Percentiles rank a stretch among this genome's conserved stretches.
phyloP scores from a whole-genome alignment of 2,329 filamentous ascomycete genomes.

The Aschersonia sp. region DNA sequence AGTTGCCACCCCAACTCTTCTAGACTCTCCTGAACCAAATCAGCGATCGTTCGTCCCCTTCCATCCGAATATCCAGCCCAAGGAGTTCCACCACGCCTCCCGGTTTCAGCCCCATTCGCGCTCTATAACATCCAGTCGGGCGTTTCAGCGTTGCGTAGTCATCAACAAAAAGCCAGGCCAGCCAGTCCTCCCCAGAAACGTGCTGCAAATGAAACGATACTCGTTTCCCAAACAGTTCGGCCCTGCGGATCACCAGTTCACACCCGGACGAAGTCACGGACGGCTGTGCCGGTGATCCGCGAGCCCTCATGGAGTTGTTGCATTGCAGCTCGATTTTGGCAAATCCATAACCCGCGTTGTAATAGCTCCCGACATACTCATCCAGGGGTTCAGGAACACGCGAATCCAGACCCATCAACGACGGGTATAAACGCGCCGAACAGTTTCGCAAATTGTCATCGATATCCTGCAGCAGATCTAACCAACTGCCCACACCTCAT shows the following conservation, averaged over 20 bases:
- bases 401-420: conserved; percentile 9
- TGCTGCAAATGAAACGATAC: conserved; percentile 8
- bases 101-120: conserved; percentile 3
- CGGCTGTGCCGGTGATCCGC: conserved; percentile 5
- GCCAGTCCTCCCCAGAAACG: conserved; percentile 9
- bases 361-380: conserved; percentile 24
- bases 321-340: conserved; percentile 7
- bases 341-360: conserved; percentile 14
- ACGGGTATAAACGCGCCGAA: conserved; percentile 7
- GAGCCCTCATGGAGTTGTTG: conserved; percentile 3
- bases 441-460: conserved; percentile 7
- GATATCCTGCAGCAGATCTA: neutral
- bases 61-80: conserved; percentile 5
- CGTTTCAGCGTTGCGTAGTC: conserved; percentile 7
- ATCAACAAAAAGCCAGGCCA: conserved; percentile 8
- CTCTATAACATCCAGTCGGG: conserved; percentile 5
- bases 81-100: conserved; percentile 1
- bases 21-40: conserved; percentile 6
- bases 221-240: conserved; percentile 6
- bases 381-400: conserved; percentile 22
- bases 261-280: conserved; percentile 4
- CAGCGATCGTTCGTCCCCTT: conserved; percentile 6
- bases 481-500: conserved; percentile 1
- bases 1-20: too few species aligned
- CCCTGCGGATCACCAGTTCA: conserved; percentile 7